These are phyloP conservation scores for Boletus hoseneyae DNA, from an alignment of 1,284 basidiomycete genomes.

Conservation along the genomic window DNA sequence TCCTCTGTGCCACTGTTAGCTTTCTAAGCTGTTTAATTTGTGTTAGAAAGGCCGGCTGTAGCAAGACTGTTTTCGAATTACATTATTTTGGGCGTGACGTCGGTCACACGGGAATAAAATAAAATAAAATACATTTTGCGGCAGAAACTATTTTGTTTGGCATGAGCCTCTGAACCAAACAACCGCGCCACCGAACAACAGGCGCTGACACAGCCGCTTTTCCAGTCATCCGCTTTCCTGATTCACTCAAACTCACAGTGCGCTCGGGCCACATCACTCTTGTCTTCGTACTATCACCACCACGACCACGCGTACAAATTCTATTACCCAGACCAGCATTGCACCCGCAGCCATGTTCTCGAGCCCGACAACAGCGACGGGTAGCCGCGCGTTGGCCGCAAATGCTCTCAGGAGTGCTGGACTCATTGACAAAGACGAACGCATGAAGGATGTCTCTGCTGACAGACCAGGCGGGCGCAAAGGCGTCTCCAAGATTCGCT, in stretches of 20 bases:
- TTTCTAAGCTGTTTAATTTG: slow-evolving; percentile 6
- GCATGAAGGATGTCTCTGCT: slow-evolving; percentile 59
- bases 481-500: slow-evolving; percentile 53
- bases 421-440: slow-evolving; percentile 67
- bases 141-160: slow-evolving; percentile 22
- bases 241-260: slow-evolving; percentile 21
- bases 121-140: slow-evolving; percentile 1
- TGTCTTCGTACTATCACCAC: slow-evolving; percentile 17
- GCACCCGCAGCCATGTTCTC: slow-evolving; percentile 44
- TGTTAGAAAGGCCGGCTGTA: slow-evolving; percentile 6
- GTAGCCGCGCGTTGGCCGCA: slow-evolving; percentile 53
- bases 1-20: slow-evolving; percentile 4
- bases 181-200: slow-evolving; percentile 23
- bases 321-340: not conserved
- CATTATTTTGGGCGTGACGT: slow-evolving; percentile 17
- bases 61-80: slow-evolving; percentile 11
- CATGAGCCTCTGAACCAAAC: slow-evolving; percentile 25
- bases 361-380: slow-evolving; percentile 47
- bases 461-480: slow-evolving; percentile 70
- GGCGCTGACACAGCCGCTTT: slow-evolving; percentile 26
- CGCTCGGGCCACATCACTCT: slow-evolving; percentile 22
- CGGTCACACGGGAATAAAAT: slow-evolving; percentile 16
- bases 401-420: slow-evolving; percentile 64
- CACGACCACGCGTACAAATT: not conserved
- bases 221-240: slow-evolving; percentile 6